Evolutionary conservation across 1,284 basidiomycete genomes (phyloP), one percentile per base, ranked within the genome.

Genomic region (Calocybe gambosa): DNA sequence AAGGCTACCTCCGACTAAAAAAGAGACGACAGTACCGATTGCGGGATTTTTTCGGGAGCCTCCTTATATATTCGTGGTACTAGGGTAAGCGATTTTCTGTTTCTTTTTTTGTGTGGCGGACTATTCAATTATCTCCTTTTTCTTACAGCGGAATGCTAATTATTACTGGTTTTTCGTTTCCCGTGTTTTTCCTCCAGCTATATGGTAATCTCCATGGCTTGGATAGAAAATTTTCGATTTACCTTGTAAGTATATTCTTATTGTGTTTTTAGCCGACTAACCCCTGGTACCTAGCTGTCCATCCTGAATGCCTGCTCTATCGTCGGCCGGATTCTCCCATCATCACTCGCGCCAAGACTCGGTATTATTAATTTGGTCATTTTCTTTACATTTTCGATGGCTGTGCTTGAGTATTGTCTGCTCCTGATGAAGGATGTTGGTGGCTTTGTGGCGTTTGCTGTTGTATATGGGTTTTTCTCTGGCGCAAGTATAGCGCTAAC

Each of bases 391-490:
- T 36, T 50, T 28, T 31, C 64, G 21, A 64, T 54, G 45, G 65
- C 52, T 50, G 33, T 55, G 12, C 55, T 59, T 19, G 43, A 43
- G 7, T 51, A 40, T 23, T 46, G 18, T 26, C 33, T 50, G n/a
- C 36, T 42, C 16, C 35, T 44, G 16, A 36, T 39, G 19, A 23
- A 43, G 9, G 35, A 43, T 19, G 9, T 39, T 3, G 38, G 41
- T 10, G 49, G 41, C 5, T 43, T 50, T 35, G 23, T 29, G 3
- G 50, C 62, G n/a, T 74, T 77, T 39, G 68, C 69, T 7, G 51
- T 71, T 26, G 51, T 79, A 13, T 80, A 68, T 47, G 76, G 77
- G 0, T 62, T 77, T 44, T 75, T 77, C 52, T 69, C 67, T 18
- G 76, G 74, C 3, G 64, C 67, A 34, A 66, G 70, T 69, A 58